A percentile compares a stretch with the other conserved stretches of the same genome.
Evolutionary conservation across 2,329 filamentous ascomycete genomes (phyloP).

Genomic region (Colletotrichum musicola): DNA sequence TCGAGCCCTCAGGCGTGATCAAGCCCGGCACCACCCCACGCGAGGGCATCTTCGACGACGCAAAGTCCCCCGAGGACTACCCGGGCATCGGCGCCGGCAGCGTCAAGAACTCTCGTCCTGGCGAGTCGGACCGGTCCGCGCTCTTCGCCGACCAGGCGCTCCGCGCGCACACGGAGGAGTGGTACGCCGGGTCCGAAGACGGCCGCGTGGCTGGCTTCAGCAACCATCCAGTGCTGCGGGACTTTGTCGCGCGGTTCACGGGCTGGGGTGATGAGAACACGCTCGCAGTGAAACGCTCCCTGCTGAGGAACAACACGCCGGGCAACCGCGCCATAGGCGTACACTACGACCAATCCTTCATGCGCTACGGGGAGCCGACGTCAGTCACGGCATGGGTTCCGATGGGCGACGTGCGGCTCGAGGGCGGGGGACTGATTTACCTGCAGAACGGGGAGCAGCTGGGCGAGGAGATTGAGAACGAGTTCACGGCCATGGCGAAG

Average conservation of each 20-base stretch:
- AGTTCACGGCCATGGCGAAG: slow-evolving; percentile 55
- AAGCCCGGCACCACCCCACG: slow-evolving; percentile 33
- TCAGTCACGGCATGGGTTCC: slow-evolving; percentile 70
- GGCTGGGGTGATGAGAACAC: slow-evolving; percentile 60
- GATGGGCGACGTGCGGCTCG: slow-evolving; percentile 64
- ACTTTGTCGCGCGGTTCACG: slow-evolving; percentile 64
- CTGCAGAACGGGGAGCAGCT: slow-evolving; percentile 58
- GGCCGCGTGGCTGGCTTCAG: slow-evolving; percentile 54
- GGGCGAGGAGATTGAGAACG: slow-evolving; percentile 55
- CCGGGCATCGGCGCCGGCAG: slow-evolving; percentile 62
- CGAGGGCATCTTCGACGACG: slow-evolving; percentile 42
- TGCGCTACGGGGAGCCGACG: slow-evolving; percentile 66
- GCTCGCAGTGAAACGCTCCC: slow-evolving; percentile 52
- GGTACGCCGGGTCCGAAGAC: slow-evolving; percentile 55
- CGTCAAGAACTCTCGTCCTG: slow-evolving; percentile 59
- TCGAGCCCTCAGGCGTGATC: slow-evolving; percentile 38
- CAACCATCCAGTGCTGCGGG: slow-evolving; percentile 61
- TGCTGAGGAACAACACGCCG: slow-evolving; percentile 69
- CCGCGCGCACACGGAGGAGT: slow-evolving; percentile 64
- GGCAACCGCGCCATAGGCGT: slow-evolving; percentile 69
- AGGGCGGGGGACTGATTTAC: slow-evolving; percentile 71
- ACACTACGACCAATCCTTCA: slow-evolving; percentile 71
- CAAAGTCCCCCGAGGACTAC: slow-evolving; percentile 25
- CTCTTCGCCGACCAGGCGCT: slow-evolving; percentile 57
- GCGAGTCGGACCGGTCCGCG: slow-evolving; percentile 46